Percentiles rank a stretch among this genome's conserved stretches.
Conservation (phyloP, 495 filamentous ascomycete species). For the Aspergillus bertholletiae region DNA sequence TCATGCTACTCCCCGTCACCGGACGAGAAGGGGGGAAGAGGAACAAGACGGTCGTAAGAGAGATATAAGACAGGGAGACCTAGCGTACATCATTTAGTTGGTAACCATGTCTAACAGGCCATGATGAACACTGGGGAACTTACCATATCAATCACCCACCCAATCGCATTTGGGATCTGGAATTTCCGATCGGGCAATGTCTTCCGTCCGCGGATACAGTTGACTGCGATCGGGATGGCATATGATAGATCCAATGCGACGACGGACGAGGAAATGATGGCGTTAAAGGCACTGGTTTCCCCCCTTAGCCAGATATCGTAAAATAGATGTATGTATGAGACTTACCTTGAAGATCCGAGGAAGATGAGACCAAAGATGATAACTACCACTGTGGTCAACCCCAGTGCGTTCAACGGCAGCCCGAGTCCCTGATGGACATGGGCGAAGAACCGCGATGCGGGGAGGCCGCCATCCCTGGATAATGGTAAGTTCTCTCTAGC, state of each 20-base stretch:
- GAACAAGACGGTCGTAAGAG: constrained; percentile 68
- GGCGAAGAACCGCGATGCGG: constrained; percentile 58
- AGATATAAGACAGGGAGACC: constrained; percentile 60
- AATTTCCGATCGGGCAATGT: constrained; percentile 60
- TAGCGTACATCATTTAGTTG: constrained; percentile 16
- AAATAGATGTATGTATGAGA: background rate
- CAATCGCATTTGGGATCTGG: constrained; percentile 49
- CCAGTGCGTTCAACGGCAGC: constrained; percentile 64
- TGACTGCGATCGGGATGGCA: constrained; percentile 64
- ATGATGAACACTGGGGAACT: no score
- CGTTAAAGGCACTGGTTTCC: constrained; percentile 46
- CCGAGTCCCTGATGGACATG: constrained; percentile 57
- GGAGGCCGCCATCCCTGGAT: constrained; percentile 61
- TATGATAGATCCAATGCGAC: constrained; percentile 69
- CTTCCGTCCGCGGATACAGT: constrained; percentile 57
- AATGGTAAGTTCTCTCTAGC: no score
- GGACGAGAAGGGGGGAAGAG: constrained; percentile 65
- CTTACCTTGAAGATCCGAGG: constrained; percentile 59
- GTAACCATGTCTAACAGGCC: no score
- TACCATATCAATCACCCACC: constrained; percentile 60
- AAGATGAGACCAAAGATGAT: constrained; percentile 69
- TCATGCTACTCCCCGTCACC: constrained; percentile 66
- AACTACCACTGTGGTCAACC: constrained; percentile 57
- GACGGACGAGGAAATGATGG: constrained; percentile 53
- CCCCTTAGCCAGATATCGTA: constrained; percentile 8